Base-by-base conservation (phyloP, 768 basidiomycete species). In the Ephemerocybe angulata region DNA sequence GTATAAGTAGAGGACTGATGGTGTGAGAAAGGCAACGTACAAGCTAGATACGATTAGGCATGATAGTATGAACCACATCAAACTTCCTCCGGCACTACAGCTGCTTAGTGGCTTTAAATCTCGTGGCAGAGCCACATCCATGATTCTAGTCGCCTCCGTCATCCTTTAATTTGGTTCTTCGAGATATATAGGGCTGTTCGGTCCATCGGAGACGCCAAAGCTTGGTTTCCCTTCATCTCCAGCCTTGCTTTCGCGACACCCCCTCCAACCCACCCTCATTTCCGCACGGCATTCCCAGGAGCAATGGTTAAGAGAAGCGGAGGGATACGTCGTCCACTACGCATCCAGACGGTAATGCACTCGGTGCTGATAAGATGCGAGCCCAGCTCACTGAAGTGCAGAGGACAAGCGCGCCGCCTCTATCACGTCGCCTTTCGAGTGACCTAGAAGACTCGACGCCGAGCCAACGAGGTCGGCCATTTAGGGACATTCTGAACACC, bases 141-240 rank as follows among this genome's bases (percentile, higher is more conserved):
- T 50, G 48, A 50, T 50, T 50, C 48, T 50, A 50, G 48, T 35
- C 48, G 48, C 48, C 48, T 35, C 48, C 48, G 31, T 50, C 31
- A 50, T 50, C 35, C 31, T 15, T 35, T n/a, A 21, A 50, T 33
- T 22, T n/a, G 21, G 21, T 29, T 35, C 19, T 11, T 22, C 48
- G 15, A 50, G n/a, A 29, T 35, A 47, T 47, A 47, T 33, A 35
- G 21, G 19, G 19, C 48, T 35, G 48, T 50, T 22, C 48, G 21
- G 31, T 13, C n/a, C 48, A 22, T 3, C 29, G 27, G 19, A 5
- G n/a, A 48, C 21, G 48, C 48, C 2, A 33, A 29, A 15, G 48
- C 5, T 33, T 11, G n/a, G n/a, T 29, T 31, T 13, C 15, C 2
- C 19, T 27, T 15, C 29, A 3, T 33, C 19, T 19, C 48, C 21